phyloP scores from a whole-genome alignment of 1,284 basidiomycete species.

The Moesziomyces parantarcticus region DNA sequence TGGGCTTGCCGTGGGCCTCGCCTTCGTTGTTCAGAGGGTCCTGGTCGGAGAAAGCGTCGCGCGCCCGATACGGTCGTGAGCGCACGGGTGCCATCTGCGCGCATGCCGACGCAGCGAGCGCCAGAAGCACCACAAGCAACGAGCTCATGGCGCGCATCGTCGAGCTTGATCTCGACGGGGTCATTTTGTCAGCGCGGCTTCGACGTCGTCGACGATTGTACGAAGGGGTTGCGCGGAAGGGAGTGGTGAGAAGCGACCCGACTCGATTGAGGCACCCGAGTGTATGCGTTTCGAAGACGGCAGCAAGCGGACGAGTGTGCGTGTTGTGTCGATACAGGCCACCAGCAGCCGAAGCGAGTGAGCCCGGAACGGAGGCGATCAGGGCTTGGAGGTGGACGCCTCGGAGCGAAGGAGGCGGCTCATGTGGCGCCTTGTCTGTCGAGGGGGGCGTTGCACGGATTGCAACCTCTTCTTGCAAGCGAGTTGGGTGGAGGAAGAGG shows the following conservation, averaged over 20 bases:
- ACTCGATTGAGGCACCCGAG: too few species aligned
- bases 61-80: conserved; percentile 2
- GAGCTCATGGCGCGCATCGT: background rate
- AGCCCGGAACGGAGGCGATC: background rate
- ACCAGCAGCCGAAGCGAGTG: too few species aligned
- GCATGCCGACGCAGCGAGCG: background rate
- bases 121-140: conserved; percentile 5
- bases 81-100: conserved; percentile 5
- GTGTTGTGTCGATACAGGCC: too few species aligned
- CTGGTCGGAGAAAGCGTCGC: conserved; percentile 40
- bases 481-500: background rate
- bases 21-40: conserved; percentile 44
- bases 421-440: background rate
- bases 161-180: too few species aligned
- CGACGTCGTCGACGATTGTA: too few species aligned
- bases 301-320: too few species aligned
- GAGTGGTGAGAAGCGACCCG: too few species aligned
- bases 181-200: too few species aligned
- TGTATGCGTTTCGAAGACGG: too few species aligned
- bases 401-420: conserved; percentile 6
- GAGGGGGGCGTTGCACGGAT: too few species aligned
- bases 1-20: conserved; percentile 37
- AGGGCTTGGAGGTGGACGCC: background rate
- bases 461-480: background rate
- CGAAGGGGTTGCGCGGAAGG: too few species aligned